Base-by-base conservation (phyloP, 2,329 filamentous ascomycete genomes). In the Calonectria montana region DNA sequence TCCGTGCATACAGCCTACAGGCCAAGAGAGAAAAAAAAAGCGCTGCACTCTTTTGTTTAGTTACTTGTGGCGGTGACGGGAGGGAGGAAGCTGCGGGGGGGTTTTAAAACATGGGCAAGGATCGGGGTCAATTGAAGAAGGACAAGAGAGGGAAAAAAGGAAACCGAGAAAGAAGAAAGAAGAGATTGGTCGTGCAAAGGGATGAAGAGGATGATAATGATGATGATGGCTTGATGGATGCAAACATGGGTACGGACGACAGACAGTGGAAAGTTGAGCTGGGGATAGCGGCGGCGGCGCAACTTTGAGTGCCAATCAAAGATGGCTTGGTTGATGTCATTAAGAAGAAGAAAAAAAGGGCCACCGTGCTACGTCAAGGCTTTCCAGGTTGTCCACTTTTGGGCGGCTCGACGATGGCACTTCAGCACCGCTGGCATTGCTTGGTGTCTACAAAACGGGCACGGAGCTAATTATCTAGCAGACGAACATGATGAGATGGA, bases 1-100 rank as follows among this genome's bases (percentile, higher is more conserved):
- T 76, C 74, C 74, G 65, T 70, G 69, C 72, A 71, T 73, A 47
- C 18, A 45, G 23, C n/a, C n/a, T n/a, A n/a, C n/a, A n/a, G 70
- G 15, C 21, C 13, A 55, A 31, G 43, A 45, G 31, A 57, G 47
- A 43, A 25, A 41, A 21, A 62, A 31, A 23, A 39, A 21, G 45
- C 16, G 31, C n/a, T 10, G 3, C 16, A 3, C 9, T 21, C 12
- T 53, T 50, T 37, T 50, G 35, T n/a, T 53, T 39, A 25, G 50
- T 47, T 43, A 37, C 43, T 63, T 37, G 55, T 66, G 45, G 70
- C 66, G 63, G 67, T 70, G 66, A 69, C 67, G 66, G 50, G 61
- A 43, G 59, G 41, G 29, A 35, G 10, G 10, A 23, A 47, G 45
- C 16, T 48, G 53, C 29, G 35, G 55, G 35, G 27, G 15, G 18